These are phyloP conservation scores for Colletotrichum scovillei DNA, from an alignment of 2,329 filamentous ascomycete genomes.

Conservation along the genomic window DNA sequence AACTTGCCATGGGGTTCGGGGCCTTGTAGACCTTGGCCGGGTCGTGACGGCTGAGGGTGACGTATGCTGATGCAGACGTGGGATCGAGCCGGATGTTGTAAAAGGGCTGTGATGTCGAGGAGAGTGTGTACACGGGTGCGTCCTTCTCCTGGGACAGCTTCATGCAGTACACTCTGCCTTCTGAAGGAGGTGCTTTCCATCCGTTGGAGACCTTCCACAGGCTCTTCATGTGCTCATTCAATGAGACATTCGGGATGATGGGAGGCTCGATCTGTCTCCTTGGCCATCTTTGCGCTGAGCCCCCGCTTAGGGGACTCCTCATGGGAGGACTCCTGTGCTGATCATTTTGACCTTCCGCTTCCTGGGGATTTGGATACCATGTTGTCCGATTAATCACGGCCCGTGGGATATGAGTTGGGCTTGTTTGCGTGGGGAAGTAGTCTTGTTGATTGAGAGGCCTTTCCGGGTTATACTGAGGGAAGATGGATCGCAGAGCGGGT, in stretches of 20 bases:
- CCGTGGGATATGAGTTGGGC: conserved; percentile 71
- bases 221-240: conserved; percentile 70
- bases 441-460: conserved; percentile 74
- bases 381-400: conserved; percentile 74
- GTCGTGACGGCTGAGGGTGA: conserved; percentile 70
- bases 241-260: conserved; percentile 60
- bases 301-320: conserved; percentile 18
- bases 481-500: conserved; percentile 75
- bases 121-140: conserved; percentile 74
- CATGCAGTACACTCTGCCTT: conserved; percentile 70
- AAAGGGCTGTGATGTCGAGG: conserved; percentile 71
- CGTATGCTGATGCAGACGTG: conserved; percentile 71
- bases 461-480: conserved; percentile 78
- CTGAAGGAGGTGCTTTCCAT: conserved; percentile 70
- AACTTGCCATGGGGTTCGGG: conserved; percentile 45
- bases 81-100: conserved; percentile 75
- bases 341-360: conserved; percentile 37
- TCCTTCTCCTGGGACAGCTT: conserved; percentile 66
- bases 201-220: conserved; percentile 79
- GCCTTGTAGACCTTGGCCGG: conserved; percentile 68
- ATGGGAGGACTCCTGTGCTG: conserved; percentile 28
- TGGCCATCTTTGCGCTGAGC: conserved; percentile 41
- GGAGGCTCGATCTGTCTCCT: conserved; percentile 51
- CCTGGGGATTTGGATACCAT: conserved; percentile 58
- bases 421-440: conserved; percentile 76